Evolutionary conservation across 495 filamentous ascomycete genomes (phyloP), one percentile per base, ranked within the genome.

Genomic region (Parathielavia hyrcaniae): DNA sequence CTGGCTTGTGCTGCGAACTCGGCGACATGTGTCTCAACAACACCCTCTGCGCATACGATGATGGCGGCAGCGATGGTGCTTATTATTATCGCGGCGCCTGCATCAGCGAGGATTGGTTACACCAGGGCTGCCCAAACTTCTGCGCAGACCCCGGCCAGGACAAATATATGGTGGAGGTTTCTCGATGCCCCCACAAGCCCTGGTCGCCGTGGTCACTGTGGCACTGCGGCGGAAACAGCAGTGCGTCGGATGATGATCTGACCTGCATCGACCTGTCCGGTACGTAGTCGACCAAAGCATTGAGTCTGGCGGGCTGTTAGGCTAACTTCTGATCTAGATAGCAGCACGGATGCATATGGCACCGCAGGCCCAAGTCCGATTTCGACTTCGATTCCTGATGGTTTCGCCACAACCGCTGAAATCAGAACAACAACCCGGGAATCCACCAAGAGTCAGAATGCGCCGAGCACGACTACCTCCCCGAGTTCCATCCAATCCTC

Each of bases 11-110:
- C 46, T 55, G 61, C 44, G 9, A 23, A 7, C 5, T 20, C 13
- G 58, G 58, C 23, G 43, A 64, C 35, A 4, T 30, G 0, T 64
- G 61, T 32, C 45, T 55, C 20, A 44, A 38, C 23, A 61, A 55
- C 50, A n/a, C 35, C 0, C 26, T 64, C 44, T 64, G 61, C 50
- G 52, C 39, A 13, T 12, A 1, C 2, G 17, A 20, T 7, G 4
- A 16, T 9, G 17, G 9, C 0, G 12, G 1, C 34, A 26, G 35
- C 14, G 20, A 32, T 1, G 20, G 22, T 1, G 1, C 23, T 9
- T 13, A 7, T 10, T 54, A 32, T 44, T 64, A 64, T 41, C 62
- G 58, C 7, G 62, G 62, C 5, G 41, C 44, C 19, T 64, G 62
- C 47, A 22, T 17, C 50, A 47, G 50, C 39, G 12, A 23, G 17